Base-by-base conservation (phyloP, 1,139 yeast genomes). In the Yamadazyma songkhlaensis region DNA sequence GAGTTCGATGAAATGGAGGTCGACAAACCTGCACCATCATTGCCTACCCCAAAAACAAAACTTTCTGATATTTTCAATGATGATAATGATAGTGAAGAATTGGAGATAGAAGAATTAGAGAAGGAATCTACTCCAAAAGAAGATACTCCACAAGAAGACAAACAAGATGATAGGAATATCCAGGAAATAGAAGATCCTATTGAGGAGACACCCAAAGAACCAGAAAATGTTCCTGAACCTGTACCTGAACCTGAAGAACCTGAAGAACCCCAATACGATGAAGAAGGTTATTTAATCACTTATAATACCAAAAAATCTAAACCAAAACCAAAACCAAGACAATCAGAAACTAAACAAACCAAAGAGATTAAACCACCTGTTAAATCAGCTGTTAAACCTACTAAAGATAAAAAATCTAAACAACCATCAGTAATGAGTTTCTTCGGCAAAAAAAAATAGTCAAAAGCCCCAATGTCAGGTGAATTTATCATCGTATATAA, bases 261-360 rank as follows among this genome's bases (percentile, higher is more conserved):
- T 25, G 30, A 37, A 30, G 11, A 23, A 14, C 50, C 50, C 20
- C 57, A 55, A 42, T 56, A 62, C 24, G 75, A 67, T 39, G 72
- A 63, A 22, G 74, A 68, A 33, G 75, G 74, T n/a, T 69, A 64
- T 43, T 54, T 65, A 17, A 61, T 65, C 3, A 59, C 68, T 13
- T 57, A 52, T 33, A 54, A 60, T 29, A 36, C 34, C 42, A 5
- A 37, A 21, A 32, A 39, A 20, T 4, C 20, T n/a, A 39, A 46
- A 23, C 38, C 49, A 17, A 55, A 56, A 36, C 31, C 40, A 2
- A 31, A 25, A 9, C 34, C 41, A 14, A 40, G 42, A 13, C 40
- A 28, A 8, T 22, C 33, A 9, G 29, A 34, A 17, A 17, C 20
- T 6, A 27, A 6, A 4, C 4, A 13, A 9, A 27, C n/a, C n/a